Percentiles rank a stretch among this genome's conserved stretches.
Evolutionary conservation across 2,329 filamentous ascomycete species (phyloP).

Genomic region (Pseudogymnoascus sp.): DNA sequence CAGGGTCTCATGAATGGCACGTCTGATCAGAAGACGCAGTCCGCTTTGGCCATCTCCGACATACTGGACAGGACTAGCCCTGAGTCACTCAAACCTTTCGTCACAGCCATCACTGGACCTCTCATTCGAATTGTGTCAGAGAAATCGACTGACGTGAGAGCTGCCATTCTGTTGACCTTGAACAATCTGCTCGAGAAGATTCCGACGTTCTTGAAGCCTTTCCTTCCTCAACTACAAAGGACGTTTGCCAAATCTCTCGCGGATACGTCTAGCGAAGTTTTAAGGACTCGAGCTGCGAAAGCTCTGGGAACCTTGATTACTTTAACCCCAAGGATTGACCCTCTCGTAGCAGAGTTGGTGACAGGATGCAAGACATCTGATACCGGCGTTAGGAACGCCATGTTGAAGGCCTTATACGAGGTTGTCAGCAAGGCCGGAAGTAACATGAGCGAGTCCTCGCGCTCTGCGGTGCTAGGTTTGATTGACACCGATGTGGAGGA

Average conservation of each 20-base stretch:
- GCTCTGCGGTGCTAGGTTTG: slow-evolving; percentile 74
- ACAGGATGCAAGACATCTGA: slow-evolving; percentile 91
- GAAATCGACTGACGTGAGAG: slow-evolving; percentile 90
- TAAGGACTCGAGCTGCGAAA: slow-evolving; percentile 84
- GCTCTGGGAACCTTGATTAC: slow-evolving; percentile 93
- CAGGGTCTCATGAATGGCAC: slow-evolving; percentile 97
- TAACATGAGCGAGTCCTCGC: slow-evolving; percentile 90
- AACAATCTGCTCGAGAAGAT: slow-evolving; percentile 97
- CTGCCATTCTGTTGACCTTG: slow-evolving; percentile 85
- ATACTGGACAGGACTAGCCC: slow-evolving; percentile 88
- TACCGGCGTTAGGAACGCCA: slow-evolving; percentile 80
- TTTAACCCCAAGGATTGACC: slow-evolving; percentile 89
- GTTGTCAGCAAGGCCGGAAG: slow-evolving; percentile 89
- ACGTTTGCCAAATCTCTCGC: slow-evolving; percentile 96
- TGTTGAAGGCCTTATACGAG: slow-evolving; percentile 94
- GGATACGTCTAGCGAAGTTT: slow-evolving; percentile 81
- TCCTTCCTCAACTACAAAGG: slow-evolving; percentile 90
- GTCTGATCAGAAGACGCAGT: slow-evolving; percentile 81
- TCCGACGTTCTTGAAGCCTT: slow-evolving; percentile 88
- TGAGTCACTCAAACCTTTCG: slow-evolving; percentile 83
- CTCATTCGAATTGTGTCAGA: slow-evolving; percentile 97
- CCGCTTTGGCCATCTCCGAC: slow-evolving; percentile 89
- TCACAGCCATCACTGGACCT: slow-evolving; percentile 95
- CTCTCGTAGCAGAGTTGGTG: slow-evolving; percentile 83
- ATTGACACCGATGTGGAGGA: slow-evolving; percentile 81